Base-by-base conservation (phyloP, 2,329 filamentous ascomycete genomes). In the Pseudonectria foliicola region DNA sequence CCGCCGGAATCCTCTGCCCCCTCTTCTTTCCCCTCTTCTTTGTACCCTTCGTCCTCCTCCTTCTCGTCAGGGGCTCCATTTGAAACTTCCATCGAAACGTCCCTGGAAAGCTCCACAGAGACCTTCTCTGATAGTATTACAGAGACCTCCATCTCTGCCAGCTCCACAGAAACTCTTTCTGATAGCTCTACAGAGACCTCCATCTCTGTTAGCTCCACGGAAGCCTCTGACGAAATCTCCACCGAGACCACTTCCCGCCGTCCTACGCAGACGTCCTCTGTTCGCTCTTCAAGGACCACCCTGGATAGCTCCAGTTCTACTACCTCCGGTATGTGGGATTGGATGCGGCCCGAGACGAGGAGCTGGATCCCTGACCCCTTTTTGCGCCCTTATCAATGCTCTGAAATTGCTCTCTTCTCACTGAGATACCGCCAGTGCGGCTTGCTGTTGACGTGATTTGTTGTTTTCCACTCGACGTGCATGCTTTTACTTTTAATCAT, bases 321-420 rank as follows among this genome's bases (percentile, higher is more conserved):
- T 50, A 46, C 40, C 39, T 46, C 45, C 43, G 55, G 55, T 57
- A 57, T 54, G 55, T 57, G 50, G 52, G 48, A 51, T 36, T 40
- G 37, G 35, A 27, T 38, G 35, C 31, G 39, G 37, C 18, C 16
- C 18, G 42, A 44, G 40, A 34, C 25, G 33, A 31, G 26, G 38
- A 40, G 34, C 37, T 27, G 27, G 34, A 41, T 37, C 32, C 31
- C 33, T 39, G 25, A 33, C 44, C 44, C 46, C 39, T 29, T 46
- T 34, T 39, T 40, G 38, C 26, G 27, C 35, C 24, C 24, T 21
- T 21, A 27, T 41, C 27, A 27, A 38, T 23, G 29, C 24, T n/a
- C n/a, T n/a, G n/a, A n/a, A n/a, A n/a, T n/a, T n/a, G n/a, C 14
- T 16, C 15, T 4, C 8, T 31, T 21, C 12, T 7, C 14, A 4